phyloP scores from a whole-genome alignment of 176 grass and related monocot genomes.

The Carex littledalei region DNA sequence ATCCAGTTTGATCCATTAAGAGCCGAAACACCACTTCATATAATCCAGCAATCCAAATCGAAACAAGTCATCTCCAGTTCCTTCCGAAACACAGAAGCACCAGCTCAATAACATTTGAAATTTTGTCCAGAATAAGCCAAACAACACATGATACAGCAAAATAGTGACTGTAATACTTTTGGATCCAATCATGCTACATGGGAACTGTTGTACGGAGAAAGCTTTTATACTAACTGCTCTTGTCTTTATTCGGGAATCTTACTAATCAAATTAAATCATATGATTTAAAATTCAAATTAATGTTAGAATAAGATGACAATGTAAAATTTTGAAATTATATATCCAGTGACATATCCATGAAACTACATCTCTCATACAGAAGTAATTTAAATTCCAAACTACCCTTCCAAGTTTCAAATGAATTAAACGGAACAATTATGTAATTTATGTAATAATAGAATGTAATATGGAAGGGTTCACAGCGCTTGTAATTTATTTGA shows the following conservation, averaged over 20 bases:
- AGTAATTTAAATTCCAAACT: no score
- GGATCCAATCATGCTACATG: not conserved
- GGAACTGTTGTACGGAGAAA: not conserved
- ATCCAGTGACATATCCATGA: no score
- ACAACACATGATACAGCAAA: not conserved
- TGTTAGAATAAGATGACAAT: not conserved
- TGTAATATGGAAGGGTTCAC: not conserved
- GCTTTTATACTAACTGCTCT: not conserved
- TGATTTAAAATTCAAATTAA: not conserved
- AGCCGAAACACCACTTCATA: not conserved
- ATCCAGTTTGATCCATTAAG: not conserved
- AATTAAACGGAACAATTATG: not conserved
- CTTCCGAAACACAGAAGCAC: not conserved
- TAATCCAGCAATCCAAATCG: not conserved
- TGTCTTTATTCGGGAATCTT: not conserved
- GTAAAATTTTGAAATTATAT: no score
- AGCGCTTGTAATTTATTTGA: not conserved
- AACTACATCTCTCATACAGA: no score
- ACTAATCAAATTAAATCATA: not conserved
- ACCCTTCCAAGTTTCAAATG: not conserved
- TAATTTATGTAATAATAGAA: not conserved
- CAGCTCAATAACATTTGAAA: not conserved
- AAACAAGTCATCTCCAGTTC: not conserved
- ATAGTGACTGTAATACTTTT: not conserved
- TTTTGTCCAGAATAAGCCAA: constrained; percentile 4